Conservation (phyloP, 1,284 basidiomycete species). For the Apiotrichum porosum region DNA sequence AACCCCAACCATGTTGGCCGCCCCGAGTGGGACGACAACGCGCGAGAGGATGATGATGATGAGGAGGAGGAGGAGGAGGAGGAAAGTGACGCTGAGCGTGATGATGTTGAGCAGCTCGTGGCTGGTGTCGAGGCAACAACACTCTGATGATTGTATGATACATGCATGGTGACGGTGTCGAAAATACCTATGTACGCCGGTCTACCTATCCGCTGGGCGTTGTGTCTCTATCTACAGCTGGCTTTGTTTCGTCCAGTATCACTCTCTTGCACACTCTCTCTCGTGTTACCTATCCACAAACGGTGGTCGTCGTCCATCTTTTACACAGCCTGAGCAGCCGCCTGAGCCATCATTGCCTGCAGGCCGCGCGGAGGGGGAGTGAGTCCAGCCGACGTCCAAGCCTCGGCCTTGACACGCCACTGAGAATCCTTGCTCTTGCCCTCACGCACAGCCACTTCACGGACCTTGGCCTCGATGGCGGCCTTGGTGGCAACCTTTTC, state of each 20-base stretch:
- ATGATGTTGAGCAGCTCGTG: conserved; percentile 36
- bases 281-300: no score
- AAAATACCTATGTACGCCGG: background rate
- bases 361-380: background rate
- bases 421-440: conserved; percentile 34
- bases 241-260: no score
- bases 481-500: conserved; percentile 40
- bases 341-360: background rate
- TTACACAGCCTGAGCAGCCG: no score
- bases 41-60: conserved; percentile 10
- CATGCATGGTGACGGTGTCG: conserved; percentile 1
- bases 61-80: conserved; percentile 17
- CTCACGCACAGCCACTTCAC: conserved; percentile 39
- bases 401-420: conserved; percentile 42
- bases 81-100: conserved; percentile 20
- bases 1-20: conserved; percentile 56
- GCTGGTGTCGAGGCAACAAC: conserved; percentile 22
- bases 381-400: conserved; percentile 8
- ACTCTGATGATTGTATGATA: conserved; percentile 1
- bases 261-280: no score
- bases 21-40: conserved; percentile 18
- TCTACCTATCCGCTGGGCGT: background rate
- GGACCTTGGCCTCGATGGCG: conserved; percentile 45
- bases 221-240: background rate
- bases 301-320: no score